A percentile compares a stretch with the other conserved stretches of the same genome.
phyloP scores from a whole-genome alignment of 805 yeast species.

The Candida sphagnicola region DNA sequence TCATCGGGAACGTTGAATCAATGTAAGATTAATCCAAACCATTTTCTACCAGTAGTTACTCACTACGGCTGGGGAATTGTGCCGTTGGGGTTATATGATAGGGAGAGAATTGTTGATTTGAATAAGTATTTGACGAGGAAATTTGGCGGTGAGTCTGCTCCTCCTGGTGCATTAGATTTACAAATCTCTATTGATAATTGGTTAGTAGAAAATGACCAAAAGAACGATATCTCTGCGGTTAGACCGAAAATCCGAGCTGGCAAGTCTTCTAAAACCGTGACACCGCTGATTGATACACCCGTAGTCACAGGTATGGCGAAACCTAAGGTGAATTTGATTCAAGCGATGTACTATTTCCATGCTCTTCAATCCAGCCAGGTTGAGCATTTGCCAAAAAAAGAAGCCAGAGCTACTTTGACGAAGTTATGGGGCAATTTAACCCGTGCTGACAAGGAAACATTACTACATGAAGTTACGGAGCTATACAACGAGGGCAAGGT shows the following conservation, averaged over 20 bases:
- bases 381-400: not conserved
- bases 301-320: too few species aligned
- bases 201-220: not conserved
- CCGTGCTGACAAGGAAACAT: not conserved
- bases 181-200: conserved; percentile 1
- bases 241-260: too few species aligned
- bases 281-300: too few species aligned
- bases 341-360: not conserved
- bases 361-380: not conserved
- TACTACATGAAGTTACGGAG: not conserved
- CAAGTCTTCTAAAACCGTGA: too few species aligned
- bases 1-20: not conserved
- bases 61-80: conserved; percentile 2
- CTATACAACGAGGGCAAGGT: not conserved
- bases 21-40: not conserved
- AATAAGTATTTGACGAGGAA: not conserved
- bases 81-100: not conserved
- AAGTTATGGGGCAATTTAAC: not conserved
- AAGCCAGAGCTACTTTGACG: not conserved
- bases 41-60: not conserved
- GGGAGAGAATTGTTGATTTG: not conserved
- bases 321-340: not conserved
- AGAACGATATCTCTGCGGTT: not conserved
- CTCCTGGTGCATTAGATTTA: too few species aligned
- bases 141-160: too few species aligned